Evolutionary conservation across 495 filamentous ascomycete species (phyloP), one percentile per base, ranked within the genome.

Genomic region (Darksidea phi): DNA sequence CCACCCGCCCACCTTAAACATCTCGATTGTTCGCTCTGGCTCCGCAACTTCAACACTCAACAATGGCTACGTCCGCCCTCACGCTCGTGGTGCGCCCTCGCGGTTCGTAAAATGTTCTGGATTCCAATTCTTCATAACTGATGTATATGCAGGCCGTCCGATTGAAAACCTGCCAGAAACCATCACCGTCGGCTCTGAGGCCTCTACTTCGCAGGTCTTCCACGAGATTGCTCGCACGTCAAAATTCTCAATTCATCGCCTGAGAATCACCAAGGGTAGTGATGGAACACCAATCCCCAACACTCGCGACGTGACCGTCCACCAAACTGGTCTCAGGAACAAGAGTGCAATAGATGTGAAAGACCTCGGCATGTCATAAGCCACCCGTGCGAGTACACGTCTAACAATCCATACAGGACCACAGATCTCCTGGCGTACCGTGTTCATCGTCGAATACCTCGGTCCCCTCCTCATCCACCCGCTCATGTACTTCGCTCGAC

Each of bases 401-500:
- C 49, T 52, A 8, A 34, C 17, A 52, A 17, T 13, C 50, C 37
- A 3, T 13, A 53, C 62, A 97, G 93, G 94, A 48, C 87, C 87
- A 28, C 94, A 98, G 74, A 88, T 97, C 57, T 84, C 83, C 49
- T 98, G 94, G 94, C 87, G 86, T 59, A 92, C 90, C 52, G 95
- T 97, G 69, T 98, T 91, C 77, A 75, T 95, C 58, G 84, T 96
- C 73, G 94, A 98, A 78, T 98, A 98, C 75, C 77, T 91, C 57
- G 94, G 94, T 7, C 94, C 94, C n/a, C 84, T 97, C 63, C 72
- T 97, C 67, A 89, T 97, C 77, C 92, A 96, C 75, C 86, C 84
- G 25, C 78, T 85, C 71, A 77, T 91, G 67, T 85, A 80, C 75
- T 71, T 81, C 61, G 74, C 93, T 50, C 89, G 90, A 24, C 82